Base-by-base conservation (phyloP, 2,329 filamentous ascomycete genomes). In the Pochonia chlamydosporia region DNA sequence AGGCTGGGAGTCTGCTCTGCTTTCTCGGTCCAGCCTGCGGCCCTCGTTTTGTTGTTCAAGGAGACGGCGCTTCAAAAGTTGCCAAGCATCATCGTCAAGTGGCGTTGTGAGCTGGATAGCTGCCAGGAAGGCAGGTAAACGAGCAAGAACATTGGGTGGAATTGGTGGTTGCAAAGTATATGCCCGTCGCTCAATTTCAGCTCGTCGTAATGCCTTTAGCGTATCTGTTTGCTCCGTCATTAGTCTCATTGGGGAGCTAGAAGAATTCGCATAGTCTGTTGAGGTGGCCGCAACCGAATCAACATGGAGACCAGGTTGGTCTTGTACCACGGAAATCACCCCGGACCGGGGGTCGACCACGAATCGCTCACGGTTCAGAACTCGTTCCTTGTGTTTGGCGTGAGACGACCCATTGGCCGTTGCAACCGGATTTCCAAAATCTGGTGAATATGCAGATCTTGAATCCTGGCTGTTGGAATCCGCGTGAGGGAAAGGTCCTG, bases 81-180 rank as follows among this genome's bases (percentile, higher is more conserved):
- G 76, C 87, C 87, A 92, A 3, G 82, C 79, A 46, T 73, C 70
- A 49, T 89, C 84, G 53, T 79, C 82, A 56, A 92, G 69, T 18
- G 83, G 82, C 21, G 78, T 74, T 9, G 79, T 78, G 31, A 89
- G 85, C 52, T 87, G 80, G 40, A 87, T 76, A 25, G 87, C 83
- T 31, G 84, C 85, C 59, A 85, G 80, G 62, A 89, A 92, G 1
- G 85, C 82, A 40, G 85, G 77, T 64, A 89, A 87, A 58, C 85
- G 82, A 47, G 76, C 75, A 48, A 91, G 70, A 36, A 87, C 72
- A 53, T 73, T 74, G 33, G 81, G 67, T 42, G 71, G 67, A 48
- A 92, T 69, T 1, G 87, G 84, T 23, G 86, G 86, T 26, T 82
- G 65, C 42, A 92, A 73, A 41, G 77, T 71, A 62, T 78, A 67